Conservation (phyloP, 139 green algal genomes). For the Micromonas pusilla region DNA sequence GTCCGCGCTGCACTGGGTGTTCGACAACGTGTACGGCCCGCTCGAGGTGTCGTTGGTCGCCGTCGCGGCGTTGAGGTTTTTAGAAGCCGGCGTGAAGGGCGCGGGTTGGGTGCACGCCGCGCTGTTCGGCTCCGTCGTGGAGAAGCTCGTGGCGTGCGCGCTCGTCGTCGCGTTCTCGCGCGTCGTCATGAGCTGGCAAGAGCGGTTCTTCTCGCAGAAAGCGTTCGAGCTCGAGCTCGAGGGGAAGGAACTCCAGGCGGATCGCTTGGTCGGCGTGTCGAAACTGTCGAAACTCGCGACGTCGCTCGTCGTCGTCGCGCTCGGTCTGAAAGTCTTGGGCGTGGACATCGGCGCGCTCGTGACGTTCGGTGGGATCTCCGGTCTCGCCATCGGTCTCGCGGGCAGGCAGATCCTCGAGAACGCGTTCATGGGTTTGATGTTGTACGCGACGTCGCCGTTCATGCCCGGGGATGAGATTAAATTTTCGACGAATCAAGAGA, state of each 20-base stretch:
- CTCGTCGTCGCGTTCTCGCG: background rate
- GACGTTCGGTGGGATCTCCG: slow-evolving; percentile 1
- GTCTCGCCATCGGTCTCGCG: slow-evolving; percentile 16
- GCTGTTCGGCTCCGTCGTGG: background rate
- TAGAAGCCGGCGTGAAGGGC: background rate
- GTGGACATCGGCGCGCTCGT: slow-evolving; percentile 7
- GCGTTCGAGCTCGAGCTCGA: background rate
- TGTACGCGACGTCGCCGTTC: slow-evolving; percentile 6
- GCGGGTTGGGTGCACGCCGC: background rate
- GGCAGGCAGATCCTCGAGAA: background rate
- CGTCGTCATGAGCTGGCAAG: background rate
- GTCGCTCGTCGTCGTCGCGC: background rate
- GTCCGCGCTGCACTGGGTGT: background rate
- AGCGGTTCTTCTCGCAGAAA: background rate
- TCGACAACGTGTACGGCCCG: background rate
- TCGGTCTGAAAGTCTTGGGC: background rate
- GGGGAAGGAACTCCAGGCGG: background rate
- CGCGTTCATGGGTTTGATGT: background rate
- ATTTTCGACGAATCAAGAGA: background rate
- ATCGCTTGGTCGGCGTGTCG: background rate
- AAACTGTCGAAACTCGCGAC: background rate
- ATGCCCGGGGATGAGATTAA: slow-evolving; percentile 1
- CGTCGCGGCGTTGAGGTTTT: background rate
- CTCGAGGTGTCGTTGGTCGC: background rate
- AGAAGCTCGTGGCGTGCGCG: background rate